A percentile compares a stretch with the other conserved stretches of the same genome.
Evolutionary conservation across 768 basidiomycete genomes (phyloP).

Genomic region (Amanita pallidorosea): DNA sequence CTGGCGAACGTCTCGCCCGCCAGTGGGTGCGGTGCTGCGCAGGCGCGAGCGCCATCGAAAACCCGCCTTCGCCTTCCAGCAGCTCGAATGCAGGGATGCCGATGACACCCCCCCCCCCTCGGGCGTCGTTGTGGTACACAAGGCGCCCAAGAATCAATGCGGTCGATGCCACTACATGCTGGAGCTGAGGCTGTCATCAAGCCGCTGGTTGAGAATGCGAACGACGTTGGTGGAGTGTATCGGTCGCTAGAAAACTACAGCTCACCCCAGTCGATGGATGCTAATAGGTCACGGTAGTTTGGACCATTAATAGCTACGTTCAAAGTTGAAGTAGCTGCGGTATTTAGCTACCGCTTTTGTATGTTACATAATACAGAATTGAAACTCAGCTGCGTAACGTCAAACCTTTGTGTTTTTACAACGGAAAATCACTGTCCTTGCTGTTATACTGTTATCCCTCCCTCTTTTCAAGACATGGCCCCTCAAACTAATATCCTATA

Average conservation of each 20-base stretch:
- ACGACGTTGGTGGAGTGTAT: conserved; percentile 53
- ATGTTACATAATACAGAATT: too few species aligned
- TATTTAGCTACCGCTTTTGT: too few species aligned
- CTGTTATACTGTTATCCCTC: too few species aligned
- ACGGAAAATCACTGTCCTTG: too few species aligned
- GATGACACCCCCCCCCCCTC: conserved; percentile 6
- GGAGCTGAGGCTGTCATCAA: conserved; percentile 54
- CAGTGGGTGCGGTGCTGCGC: not conserved
- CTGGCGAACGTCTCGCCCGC: too few species aligned
- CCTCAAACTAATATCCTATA: too few species aligned
- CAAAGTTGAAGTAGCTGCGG: too few species aligned
- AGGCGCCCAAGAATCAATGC: conserved; percentile 39
- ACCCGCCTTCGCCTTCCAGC: conserved; percentile 1
- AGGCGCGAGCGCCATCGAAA: not conserved
- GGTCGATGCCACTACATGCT: conserved; percentile 49
- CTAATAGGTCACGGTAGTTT: too few species aligned
- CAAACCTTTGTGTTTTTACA: too few species aligned
- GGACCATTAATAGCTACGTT: too few species aligned
- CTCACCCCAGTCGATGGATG: not conserved
- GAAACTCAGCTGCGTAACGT: too few species aligned
- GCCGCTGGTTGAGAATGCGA: conserved; percentile 73
- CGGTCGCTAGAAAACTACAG: conserved; percentile 21
- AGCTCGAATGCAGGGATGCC: conserved; percentile 24
- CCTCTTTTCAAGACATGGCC: too few species aligned
- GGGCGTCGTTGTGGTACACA: conserved; percentile 9